Conservation (phyloP, 331 rosid genomes). For the Malus hybrid region DNA sequence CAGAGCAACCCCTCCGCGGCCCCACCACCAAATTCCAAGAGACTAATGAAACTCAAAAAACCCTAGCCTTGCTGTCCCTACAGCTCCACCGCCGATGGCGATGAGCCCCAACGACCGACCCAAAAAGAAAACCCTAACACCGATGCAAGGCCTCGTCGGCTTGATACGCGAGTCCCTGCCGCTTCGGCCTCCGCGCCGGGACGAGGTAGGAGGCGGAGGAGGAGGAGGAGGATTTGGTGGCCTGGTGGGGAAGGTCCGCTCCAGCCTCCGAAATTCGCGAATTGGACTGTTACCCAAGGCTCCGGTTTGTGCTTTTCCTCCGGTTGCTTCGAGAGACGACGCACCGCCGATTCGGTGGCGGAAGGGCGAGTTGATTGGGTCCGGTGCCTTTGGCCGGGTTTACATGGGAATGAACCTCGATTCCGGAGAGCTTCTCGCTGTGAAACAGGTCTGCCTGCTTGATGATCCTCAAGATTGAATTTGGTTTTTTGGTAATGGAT, state of each 20-base stretch:
- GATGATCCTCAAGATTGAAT: not conserved
- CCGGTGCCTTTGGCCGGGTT: constrained; percentile 49
- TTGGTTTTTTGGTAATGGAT: not conserved
- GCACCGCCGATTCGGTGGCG: constrained; percentile 53
- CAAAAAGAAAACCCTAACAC: not conserved
- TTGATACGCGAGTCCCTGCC: constrained; percentile 47
- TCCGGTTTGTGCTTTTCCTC: constrained; percentile 32
- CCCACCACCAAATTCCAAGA: not conserved
- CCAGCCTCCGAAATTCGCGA: constrained; percentile 43
- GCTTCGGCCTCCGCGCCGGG: constrained; percentile 23
- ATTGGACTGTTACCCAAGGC: constrained; percentile 37
- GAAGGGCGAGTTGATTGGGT: constrained; percentile 55
- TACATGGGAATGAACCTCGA: constrained; percentile 64
- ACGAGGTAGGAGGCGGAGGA: constrained; percentile 7
- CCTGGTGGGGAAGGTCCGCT: constrained; percentile 40
- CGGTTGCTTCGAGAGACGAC: constrained; percentile 13
- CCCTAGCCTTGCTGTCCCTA: constrained; percentile 19
- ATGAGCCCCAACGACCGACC: not conserved
- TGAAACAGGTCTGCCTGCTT: constrained; percentile 31
- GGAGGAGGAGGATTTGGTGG: constrained; percentile 30
- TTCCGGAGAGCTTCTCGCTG: constrained; percentile 53
- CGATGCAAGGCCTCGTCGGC: constrained; percentile 47
- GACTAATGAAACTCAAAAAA: constrained; percentile 13
- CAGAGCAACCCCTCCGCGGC: not conserved
- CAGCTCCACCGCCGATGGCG: not conserved